Percentiles rank a stretch among this genome's conserved stretches.
Conservation (phyloP, 2,329 filamentous ascomycete species). For the Pseudocercospora fuligena region DNA sequence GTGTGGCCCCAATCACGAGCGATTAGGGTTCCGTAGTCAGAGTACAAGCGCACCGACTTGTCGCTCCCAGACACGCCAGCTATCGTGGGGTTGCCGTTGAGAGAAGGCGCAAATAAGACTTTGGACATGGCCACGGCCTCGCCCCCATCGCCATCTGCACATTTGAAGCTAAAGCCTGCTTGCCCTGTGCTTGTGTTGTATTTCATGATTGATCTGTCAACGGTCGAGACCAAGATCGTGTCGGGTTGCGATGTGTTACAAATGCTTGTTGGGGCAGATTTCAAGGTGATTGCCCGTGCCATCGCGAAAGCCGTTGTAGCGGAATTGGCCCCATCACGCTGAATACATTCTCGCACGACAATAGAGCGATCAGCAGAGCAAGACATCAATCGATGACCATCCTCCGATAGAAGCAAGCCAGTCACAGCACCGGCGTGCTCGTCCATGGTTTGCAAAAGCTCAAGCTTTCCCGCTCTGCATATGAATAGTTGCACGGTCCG, state of each 20-base stretch:
- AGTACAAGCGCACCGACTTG: constrained; percentile 92
- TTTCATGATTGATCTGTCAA: constrained; percentile 67
- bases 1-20: constrained; percentile 95
- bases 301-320: constrained; percentile 77
- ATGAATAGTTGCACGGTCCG: constrained; percentile 90
- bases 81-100: constrained; percentile 68
- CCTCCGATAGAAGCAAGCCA: constrained; percentile 73
- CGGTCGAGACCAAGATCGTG: constrained; percentile 62
- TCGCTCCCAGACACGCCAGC: constrained; percentile 92
- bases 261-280: constrained; percentile 87
- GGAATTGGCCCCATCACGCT: constrained; percentile 63
- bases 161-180: constrained; percentile 75
- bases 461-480: constrained; percentile 54
- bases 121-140: constrained; percentile 86
- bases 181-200: constrained; percentile 63
- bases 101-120: constrained; percentile 65
- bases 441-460: constrained; percentile 85
- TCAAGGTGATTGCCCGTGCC: constrained; percentile 76
- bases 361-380: constrained; percentile 87
- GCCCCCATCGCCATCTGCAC: constrained; percentile 75
- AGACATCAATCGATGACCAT: constrained; percentile 72
- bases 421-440: constrained; percentile 89
- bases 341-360: constrained; percentile 78
- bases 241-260: constrained; percentile 66
- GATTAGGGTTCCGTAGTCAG: constrained; percentile 76